A percentile compares a stretch with the other conserved stretches of the same genome.
phyloP scores from a whole-genome alignment of 371 early-diverging fungal genomes.

The Mortierella sp. region DNA sequence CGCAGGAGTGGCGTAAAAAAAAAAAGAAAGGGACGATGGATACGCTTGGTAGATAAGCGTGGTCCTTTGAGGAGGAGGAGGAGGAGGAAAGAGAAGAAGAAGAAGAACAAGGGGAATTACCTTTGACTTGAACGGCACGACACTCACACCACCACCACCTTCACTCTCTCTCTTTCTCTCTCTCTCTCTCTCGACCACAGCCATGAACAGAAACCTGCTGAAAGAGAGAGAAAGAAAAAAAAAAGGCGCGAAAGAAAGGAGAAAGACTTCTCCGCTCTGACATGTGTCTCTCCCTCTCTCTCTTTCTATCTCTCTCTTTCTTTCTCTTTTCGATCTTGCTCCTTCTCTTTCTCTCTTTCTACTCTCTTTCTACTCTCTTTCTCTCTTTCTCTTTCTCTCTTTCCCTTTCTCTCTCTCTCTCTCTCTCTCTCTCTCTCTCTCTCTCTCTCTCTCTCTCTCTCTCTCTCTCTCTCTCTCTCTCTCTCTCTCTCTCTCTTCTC shows the following conservation, averaged over 20 bases:
- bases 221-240: neutral
- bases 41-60: too few species aligned
- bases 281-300: constrained; percentile 9
- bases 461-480: too few species aligned
- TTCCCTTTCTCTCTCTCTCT: too few species aligned
- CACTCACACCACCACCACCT: too few species aligned
- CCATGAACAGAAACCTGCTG: neutral
- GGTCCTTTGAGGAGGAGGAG: too few species aligned
- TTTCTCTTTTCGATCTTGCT: neutral
- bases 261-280: neutral
- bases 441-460: too few species aligned
- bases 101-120: constrained; percentile 23
- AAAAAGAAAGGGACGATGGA: too few species aligned
- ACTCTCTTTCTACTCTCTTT: neutral
- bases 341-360: neutral
- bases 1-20: too few species aligned
- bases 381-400: too few species aligned
- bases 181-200: neutral
- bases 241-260: neutral
- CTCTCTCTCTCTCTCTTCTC: too few species aligned
- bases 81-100: neutral
- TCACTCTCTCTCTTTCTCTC: neutral
- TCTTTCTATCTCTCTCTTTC: neutral
- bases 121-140: constrained; percentile 52
- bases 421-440: too few species aligned